Conservation (phyloP, 352 stramenopile genomes). For the Phytophthora pini region DNA sequence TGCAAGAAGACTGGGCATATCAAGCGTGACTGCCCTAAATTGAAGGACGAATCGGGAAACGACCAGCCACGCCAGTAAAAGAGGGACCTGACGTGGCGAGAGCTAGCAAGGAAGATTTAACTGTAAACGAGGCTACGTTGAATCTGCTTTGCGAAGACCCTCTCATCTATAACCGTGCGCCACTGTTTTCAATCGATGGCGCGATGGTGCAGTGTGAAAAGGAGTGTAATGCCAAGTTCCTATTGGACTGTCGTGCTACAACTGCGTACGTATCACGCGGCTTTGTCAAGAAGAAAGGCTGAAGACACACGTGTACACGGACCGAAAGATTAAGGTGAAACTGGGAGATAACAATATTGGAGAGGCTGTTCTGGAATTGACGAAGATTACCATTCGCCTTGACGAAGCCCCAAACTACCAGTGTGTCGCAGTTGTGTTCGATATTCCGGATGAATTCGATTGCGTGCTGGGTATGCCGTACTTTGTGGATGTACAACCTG, state of each 20-base stretch:
- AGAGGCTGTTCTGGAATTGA: constrained; percentile 8
- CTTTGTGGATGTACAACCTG: constrained; percentile 20
- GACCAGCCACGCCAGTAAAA: too few relatives aligned
- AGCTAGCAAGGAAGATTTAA: constrained; percentile 1
- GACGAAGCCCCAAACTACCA: not conserved
- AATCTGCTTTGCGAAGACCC: too few relatives aligned
- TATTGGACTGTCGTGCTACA: constrained; percentile 21
- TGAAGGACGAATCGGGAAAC: too few relatives aligned
- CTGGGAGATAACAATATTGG: constrained; percentile 24
- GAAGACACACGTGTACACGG: constrained; percentile 9
- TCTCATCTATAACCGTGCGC: too few relatives aligned
- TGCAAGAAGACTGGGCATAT: too few relatives aligned
- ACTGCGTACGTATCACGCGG: constrained; percentile 8
- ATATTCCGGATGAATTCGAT: constrained; percentile 15
- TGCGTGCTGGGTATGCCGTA: constrained; percentile 11
- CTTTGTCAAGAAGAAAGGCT: not conserved
- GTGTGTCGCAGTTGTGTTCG: constrained; percentile 18
- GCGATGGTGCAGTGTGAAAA: too few relatives aligned
- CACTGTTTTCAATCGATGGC: too few relatives aligned
- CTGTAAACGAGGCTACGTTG: too few relatives aligned
- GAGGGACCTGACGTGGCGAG: not conserved
- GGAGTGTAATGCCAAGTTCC: constrained; percentile 17
- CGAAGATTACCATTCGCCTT: constrained; percentile 6
- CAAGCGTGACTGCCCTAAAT: too few relatives aligned
- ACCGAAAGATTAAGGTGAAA: constrained; percentile 11